Percentiles rank a stretch among this genome's conserved stretches.
Conservation (phyloP, 345 rosid species). For the Acer negundo region DNA sequence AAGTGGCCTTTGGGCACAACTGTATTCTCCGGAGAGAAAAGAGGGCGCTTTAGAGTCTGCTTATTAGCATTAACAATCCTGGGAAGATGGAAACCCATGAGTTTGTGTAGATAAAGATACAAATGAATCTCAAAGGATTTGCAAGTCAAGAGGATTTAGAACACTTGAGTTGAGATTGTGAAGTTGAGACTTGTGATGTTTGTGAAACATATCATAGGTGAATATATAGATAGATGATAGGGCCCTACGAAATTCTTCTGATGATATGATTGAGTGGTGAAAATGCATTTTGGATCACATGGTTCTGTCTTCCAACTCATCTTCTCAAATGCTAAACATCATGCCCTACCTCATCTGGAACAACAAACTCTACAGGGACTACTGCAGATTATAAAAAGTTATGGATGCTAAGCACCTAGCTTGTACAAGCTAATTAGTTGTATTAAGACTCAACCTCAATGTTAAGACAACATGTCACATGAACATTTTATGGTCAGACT, state of each 20-base stretch:
- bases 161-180: background rate
- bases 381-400: background rate
- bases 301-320: slow-evolving; percentile 28
- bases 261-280: background rate
- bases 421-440: too few species aligned
- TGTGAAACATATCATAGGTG: background rate
- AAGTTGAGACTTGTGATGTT: background rate
- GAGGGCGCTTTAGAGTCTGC: background rate
- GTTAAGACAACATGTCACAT: slow-evolving; percentile 1
- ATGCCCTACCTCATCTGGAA: background rate
- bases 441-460: background rate
- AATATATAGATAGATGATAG: slow-evolving; percentile 16
- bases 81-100: slow-evolving; percentile 11
- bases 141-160: background rate
- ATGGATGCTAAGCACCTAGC: too few species aligned
- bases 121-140: background rate
- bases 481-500: background rate
- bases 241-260: background rate
- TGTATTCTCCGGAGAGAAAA: background rate
- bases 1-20: slow-evolving; percentile 45
- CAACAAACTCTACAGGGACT: background rate
- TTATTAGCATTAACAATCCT: background rate
- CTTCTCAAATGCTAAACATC: background rate
- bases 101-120: background rate
- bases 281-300: slow-evolving; percentile 15